Percentiles rank a stretch among this genome's conserved stretches.
These are phyloP conservation scores for Lactifluus pinguis DNA, from an alignment of 768 basidiomycete species.

Conservation along the genomic window DNA sequence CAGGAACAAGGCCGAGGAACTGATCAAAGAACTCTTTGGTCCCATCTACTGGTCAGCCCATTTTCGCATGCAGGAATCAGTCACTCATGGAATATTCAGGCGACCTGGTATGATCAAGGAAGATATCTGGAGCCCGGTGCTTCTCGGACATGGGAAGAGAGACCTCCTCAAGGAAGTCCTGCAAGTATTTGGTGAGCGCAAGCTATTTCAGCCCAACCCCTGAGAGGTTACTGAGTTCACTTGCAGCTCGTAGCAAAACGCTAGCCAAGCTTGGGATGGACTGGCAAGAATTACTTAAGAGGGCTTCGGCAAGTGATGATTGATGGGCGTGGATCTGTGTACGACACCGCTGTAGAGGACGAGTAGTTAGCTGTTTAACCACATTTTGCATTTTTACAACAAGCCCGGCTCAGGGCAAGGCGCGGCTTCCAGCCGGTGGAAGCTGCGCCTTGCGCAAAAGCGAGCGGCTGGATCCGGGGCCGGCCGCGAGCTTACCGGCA, in stretches of 20 bases:
- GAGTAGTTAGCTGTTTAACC: too few relatives aligned
- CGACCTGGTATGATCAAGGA: constrained; percentile 47
- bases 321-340: neutral
- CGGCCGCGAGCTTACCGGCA: too few relatives aligned
- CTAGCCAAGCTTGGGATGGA: constrained; percentile 65
- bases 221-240: neutral
- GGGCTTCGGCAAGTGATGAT: constrained; percentile 27
- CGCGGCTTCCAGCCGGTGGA: too few relatives aligned
- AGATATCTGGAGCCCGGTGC: constrained; percentile 60
- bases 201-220: neutral
- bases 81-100: constrained; percentile 32
- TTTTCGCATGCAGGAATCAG: neutral
- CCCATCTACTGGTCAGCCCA: constrained; percentile 77
- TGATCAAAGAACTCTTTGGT: constrained; percentile 84
- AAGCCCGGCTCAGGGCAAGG: too few relatives aligned
- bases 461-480: too few relatives aligned
- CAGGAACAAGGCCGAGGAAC: constrained; percentile 79
- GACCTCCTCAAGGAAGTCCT: constrained; percentile 80
- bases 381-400: too few relatives aligned
- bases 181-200: constrained; percentile 52
- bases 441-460: too few relatives aligned
- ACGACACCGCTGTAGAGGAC: too few relatives aligned
- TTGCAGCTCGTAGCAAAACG: constrained; percentile 62
- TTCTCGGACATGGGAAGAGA: constrained; percentile 68
- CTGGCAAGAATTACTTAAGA: constrained; percentile 77